Evolutionary conservation across 441 rosid species (phyloP).

Genomic region (Adansonia grandidieri): DNA sequence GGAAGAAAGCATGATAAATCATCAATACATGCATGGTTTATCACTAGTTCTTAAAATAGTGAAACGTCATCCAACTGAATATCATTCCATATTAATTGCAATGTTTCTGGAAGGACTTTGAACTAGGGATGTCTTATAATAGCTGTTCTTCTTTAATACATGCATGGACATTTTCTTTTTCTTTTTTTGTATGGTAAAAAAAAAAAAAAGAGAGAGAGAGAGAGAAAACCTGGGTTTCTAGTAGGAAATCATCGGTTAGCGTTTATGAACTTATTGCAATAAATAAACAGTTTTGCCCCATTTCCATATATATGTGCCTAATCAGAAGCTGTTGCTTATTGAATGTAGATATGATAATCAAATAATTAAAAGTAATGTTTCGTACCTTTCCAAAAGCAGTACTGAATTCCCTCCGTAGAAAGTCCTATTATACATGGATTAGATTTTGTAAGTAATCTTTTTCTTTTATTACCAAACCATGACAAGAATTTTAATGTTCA

Average conservation of each 20-base stretch:
- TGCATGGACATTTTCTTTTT: background rate
- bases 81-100: constrained; percentile 8
- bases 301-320: background rate
- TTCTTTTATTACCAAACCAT: constrained; percentile 20
- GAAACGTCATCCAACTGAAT: background rate
- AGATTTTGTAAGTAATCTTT: constrained; percentile 25
- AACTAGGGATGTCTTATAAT: constrained; percentile 17
- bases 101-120: constrained; percentile 11
- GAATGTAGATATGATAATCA: constrained; percentile 24
- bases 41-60: constrained; percentile 12
- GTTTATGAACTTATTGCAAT: background rate
- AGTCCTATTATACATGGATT: constrained; percentile 58
- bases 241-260: background rate
- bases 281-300: background rate
- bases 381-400: constrained; percentile 96
- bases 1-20: constrained; percentile 9
- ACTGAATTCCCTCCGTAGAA: constrained; percentile 74
- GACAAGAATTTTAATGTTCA: background rate
- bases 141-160: background rate
- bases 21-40: background rate
- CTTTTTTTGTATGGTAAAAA: constrained; percentile 10
- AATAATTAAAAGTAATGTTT: constrained; percentile 24
- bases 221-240: constrained; percentile 1
- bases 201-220: background rate
- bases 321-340: constrained; percentile 12